Evolutionary conservation across 176 grass and related monocot species (phyloP), one percentile per base, ranked within the genome.

Genomic region (Oryza punctata): DNA sequence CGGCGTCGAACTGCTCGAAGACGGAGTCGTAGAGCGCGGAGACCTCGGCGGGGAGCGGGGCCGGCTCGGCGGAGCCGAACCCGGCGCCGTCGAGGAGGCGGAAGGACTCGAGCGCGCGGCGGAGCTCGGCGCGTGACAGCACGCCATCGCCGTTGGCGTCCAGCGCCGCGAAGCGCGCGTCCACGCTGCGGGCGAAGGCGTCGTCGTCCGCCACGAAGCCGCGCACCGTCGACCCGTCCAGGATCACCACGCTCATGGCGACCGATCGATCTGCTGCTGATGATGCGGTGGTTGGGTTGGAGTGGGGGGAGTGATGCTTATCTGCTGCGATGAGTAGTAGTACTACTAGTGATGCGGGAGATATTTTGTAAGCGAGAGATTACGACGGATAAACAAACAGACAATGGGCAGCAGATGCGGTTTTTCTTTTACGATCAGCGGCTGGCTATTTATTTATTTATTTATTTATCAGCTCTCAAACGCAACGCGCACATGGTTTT

Each of bases 141-240:
- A 98, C 95, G n/a, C 92, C 92, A 85, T 98, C 95, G 80, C 95
- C 85, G 87, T 98, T 98, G 44, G 90, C 82, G 83, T 98, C 92
- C 23, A 98, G 90, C 84, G 87, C 90, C 16, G 76, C 87, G 78
- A 95, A 98, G 0, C 91, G 88, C 69, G 86, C 91, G 64, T 98
- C 92, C 16, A 95, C 89, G 66, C 89, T 91, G 30, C 83, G 73
- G 28, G 82, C 75, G 80, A 98, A 98, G 0, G 91, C 92, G 9
- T 71, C 85, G 81, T 98, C 91, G 82, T 98, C 91, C 5, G 85
- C 81, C 23, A 98, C 91, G 85, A 98, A 98, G 25, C 79, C 78
- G 8, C 90, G 88, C 26, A 98, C 92, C 60, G 93, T 98, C 4
- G 96, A 91, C 0, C 95, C 95, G 67, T 97, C 95, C 3, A 94